A percentile compares a stretch with the other conserved stretches of the same genome.
Evolutionary conservation across 805 yeast species (phyloP).

Genomic region (Pichia deserticola): DNA sequence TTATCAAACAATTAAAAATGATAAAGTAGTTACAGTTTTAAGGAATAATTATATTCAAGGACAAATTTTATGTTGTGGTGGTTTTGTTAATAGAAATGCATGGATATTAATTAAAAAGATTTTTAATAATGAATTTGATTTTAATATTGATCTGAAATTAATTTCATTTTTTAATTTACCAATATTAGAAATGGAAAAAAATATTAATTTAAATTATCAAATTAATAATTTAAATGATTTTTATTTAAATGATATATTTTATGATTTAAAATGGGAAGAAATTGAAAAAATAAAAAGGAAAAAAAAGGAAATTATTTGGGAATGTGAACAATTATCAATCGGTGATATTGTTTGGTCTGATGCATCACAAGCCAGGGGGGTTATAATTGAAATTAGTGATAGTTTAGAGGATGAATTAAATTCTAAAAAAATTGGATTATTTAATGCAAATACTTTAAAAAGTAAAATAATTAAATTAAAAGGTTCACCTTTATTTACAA

Average conservation of each 20-base stretch:
- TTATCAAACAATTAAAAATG: background rate
- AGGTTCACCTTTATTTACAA: slow-evolving; percentile 3
- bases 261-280: background rate
- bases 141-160: background rate
- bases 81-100: background rate
- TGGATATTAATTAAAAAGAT: background rate
- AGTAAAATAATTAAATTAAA: background rate
- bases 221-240: background rate
- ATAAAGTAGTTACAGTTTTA: slow-evolving; percentile 3
- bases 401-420: background rate
- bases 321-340: slow-evolving; percentile 1
- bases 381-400: slow-evolving; percentile 3
- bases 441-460: background rate
- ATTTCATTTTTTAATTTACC: background rate
- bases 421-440: background rate
- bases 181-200: background rate
- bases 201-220: background rate
- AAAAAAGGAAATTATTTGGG: background rate
- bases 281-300: too few relatives aligned
- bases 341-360: slow-evolving; percentile 10
- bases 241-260: background rate
- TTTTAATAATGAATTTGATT: background rate
- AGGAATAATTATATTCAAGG: slow-evolving; percentile 4
- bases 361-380: slow-evolving; percentile 7
- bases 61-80: slow-evolving; percentile 7